These are phyloP conservation scores for Hypoxylon sp. DNA, from an alignment of 2,329 filamentous ascomycete species.

Conservation along the genomic window DNA sequence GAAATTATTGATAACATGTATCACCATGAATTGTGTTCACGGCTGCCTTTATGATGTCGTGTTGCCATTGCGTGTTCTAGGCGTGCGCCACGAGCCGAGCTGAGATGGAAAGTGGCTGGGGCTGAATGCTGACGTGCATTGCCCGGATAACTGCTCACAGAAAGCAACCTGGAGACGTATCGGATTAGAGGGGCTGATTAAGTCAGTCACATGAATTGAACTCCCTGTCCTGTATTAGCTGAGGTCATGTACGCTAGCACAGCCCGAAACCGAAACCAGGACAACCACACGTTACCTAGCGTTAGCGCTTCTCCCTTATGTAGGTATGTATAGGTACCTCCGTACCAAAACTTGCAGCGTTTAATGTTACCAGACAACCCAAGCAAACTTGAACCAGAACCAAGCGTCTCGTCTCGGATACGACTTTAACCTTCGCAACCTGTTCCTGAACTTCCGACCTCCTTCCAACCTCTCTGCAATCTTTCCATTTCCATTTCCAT, in stretches of 20 bases:
- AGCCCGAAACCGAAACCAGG: constrained; percentile 29
- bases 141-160: not conserved
- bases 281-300: too few relatives aligned
- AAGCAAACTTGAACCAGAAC: too few relatives aligned
- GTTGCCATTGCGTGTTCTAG: constrained; percentile 13
- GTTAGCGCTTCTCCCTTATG: constrained; percentile 2
- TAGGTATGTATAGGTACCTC: too few relatives aligned
- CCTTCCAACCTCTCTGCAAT: constrained; percentile 41
- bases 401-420: constrained; percentile 44
- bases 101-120: constrained; percentile 3
- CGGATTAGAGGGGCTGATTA: constrained; percentile 4
- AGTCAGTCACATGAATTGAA: constrained; percentile 13
- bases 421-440: constrained; percentile 40
- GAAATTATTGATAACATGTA: too few relatives aligned
- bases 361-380: too few relatives aligned
- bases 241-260: constrained; percentile 15
- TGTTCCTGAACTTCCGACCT: constrained; percentile 38
- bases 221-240: constrained; percentile 7
- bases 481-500: too few relatives aligned
- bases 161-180: not conserved
- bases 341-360: constrained; percentile 16
- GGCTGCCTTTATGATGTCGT: constrained; percentile 5
- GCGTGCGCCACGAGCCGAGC: constrained; percentile 7
- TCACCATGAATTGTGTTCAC: not conserved
- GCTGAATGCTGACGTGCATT: constrained; percentile 12